Percentiles rank a stretch among this genome's conserved stretches.
These are phyloP conservation scores for Pythium sukuiense DNA, from an alignment of 352 stramenopile genomes.

Conservation along the genomic window DNA sequence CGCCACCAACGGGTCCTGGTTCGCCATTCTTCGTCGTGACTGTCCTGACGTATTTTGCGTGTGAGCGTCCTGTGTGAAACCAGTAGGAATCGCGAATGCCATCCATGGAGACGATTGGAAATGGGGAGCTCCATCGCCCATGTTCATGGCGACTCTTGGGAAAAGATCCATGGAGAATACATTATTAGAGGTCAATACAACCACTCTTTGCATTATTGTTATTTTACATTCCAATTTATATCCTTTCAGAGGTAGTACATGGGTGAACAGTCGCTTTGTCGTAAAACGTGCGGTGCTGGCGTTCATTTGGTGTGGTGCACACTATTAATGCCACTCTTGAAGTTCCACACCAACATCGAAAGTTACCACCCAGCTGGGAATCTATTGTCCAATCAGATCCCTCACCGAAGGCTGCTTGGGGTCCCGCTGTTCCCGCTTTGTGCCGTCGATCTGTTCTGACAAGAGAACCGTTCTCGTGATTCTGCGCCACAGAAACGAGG, in stretches of 20 bases:
- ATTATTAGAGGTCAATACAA: neutral
- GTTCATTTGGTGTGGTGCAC: neutral
- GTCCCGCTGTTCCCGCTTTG: neutral
- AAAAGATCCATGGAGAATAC: neutral
- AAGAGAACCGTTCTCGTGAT: neutral
- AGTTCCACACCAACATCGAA: neutral
- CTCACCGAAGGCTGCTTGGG: neutral
- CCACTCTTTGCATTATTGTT: neutral
- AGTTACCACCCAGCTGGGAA: neutral
- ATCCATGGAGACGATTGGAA: neutral
- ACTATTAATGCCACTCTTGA: neutral
- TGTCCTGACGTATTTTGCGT: neutral
- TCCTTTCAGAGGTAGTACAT: neutral
- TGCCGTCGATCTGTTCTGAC: neutral
- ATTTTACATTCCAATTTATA: neutral
- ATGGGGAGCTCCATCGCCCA: neutral
- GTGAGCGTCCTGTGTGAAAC: neutral
- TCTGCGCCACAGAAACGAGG: neutral
- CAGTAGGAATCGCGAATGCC: neutral
- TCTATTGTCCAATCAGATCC: neutral
- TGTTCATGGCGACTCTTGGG: neutral
- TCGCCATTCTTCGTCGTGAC: slow-evolving; percentile 1
- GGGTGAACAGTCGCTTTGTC: neutral
- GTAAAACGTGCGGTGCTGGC: neutral
- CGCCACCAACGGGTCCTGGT: slow-evolving; percentile 14